These are phyloP conservation scores for Candida argentea DNA, from an alignment of 805 yeast genomes.

Conservation along the genomic window DNA sequence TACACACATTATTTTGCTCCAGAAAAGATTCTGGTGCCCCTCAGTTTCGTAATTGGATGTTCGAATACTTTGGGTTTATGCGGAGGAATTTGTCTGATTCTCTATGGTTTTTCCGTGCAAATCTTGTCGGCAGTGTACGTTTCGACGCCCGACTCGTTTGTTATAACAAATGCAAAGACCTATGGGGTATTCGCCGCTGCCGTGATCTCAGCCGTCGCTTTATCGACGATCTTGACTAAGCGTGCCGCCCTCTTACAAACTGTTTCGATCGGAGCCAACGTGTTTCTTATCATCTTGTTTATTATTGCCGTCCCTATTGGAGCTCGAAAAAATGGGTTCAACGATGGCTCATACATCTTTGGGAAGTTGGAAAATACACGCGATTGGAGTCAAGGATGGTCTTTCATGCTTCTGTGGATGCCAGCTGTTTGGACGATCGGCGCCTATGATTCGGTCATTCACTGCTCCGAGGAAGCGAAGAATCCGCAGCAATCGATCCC, in stretches of 20 bases:
- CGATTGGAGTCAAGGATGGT: conserved; percentile 54
- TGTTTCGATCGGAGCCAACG: conserved; percentile 45
- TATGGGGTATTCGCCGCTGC: conserved; percentile 64
- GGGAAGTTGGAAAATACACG: conserved; percentile 40
- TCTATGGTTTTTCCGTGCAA: conserved; percentile 60
- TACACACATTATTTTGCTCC: conserved; percentile 66
- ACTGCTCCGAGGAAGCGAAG: conserved; percentile 62
- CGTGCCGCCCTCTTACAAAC: conserved; percentile 51
- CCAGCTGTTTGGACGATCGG: conserved; percentile 72
- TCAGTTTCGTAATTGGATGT: conserved; percentile 57
- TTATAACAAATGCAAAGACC: conserved; percentile 39
- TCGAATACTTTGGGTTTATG: conserved; percentile 58
- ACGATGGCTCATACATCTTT: conserved; percentile 41
- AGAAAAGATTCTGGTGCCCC: conserved; percentile 35
- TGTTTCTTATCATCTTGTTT: conserved; percentile 41
- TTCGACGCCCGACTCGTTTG: conserved; percentile 40
- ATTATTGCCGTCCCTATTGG: conserved; percentile 61
- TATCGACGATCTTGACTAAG: conserved; percentile 49
- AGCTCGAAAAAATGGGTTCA: conserved; percentile 21
- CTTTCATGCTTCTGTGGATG: conserved; percentile 47
- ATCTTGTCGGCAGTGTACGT: conserved; percentile 49
- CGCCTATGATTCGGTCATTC: conserved; percentile 63
- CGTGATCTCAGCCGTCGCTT: conserved; percentile 38
- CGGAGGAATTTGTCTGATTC: conserved; percentile 58
- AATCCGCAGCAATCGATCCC: conserved; percentile 58